Percentiles rank a stretch among this genome's conserved stretches.
Conservation (phyloP, 805 yeast genomes). For the Ogataea degrootiae region DNA sequence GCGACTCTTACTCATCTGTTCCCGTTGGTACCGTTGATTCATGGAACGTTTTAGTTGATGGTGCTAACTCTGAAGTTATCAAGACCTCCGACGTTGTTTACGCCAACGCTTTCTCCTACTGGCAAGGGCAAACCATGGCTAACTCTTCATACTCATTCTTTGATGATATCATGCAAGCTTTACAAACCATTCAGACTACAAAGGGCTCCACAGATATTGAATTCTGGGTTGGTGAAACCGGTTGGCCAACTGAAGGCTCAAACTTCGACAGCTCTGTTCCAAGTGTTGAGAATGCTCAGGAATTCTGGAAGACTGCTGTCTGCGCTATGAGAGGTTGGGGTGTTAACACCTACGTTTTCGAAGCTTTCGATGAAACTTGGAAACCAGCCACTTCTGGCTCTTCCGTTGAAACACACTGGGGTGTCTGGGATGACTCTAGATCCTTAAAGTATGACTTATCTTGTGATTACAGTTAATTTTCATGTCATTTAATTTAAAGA, state of each 20-base stretch:
- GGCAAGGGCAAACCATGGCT: slow-evolving; percentile 90
- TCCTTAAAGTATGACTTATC: slow-evolving; percentile 39
- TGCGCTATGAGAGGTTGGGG: slow-evolving; percentile 98
- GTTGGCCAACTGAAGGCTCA: slow-evolving; percentile 92
- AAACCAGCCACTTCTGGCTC: slow-evolving; percentile 89
- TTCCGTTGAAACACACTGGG: slow-evolving; percentile 92
- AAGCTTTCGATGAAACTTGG: slow-evolving; percentile 96
- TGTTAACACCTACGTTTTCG: slow-evolving; percentile 85
- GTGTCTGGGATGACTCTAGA: slow-evolving; percentile 62
- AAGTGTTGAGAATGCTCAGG: slow-evolving; percentile 64
- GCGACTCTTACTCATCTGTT: slow-evolving; percentile 63
- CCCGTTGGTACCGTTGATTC: slow-evolving; percentile 95
- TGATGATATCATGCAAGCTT: slow-evolving; percentile 97
- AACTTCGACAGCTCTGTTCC: slow-evolving; percentile 65
- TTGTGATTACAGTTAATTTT: slow-evolving; percentile 39
- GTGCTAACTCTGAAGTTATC: slow-evolving; percentile 64
- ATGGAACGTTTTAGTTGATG: slow-evolving; percentile 89
- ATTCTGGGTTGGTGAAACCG: slow-evolving; percentile 97
- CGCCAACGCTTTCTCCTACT: slow-evolving; percentile 96
- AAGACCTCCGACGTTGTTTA: slow-evolving; percentile 78
- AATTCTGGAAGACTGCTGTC: slow-evolving; percentile 82
- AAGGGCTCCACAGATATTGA: slow-evolving; percentile 84
- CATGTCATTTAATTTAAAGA: background rate
- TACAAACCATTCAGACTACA: slow-evolving; percentile 77
- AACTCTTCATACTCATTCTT: slow-evolving; percentile 90